These are phyloP conservation scores for Boletus vinaceobasis DNA, from an alignment of 768 basidiomycete genomes.

Conservation along the genomic window DNA sequence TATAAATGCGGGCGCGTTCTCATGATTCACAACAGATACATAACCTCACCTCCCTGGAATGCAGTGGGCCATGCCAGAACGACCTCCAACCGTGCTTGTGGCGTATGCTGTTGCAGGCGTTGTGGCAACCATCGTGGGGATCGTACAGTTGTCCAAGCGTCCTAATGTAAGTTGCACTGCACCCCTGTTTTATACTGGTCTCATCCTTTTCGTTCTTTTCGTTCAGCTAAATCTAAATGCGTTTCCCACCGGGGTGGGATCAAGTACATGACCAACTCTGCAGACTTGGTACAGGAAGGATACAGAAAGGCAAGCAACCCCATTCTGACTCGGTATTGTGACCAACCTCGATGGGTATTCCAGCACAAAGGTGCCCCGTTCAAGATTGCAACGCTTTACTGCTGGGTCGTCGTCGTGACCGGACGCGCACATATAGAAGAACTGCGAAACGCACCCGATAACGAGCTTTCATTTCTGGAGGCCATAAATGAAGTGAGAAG, in stretches of 20 bases:
- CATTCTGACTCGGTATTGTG: not conserved
- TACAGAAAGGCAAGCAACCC: conserved; percentile 24
- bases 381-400: conserved; percentile 25
- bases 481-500: conserved; percentile 32
- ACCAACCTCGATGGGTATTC: not conserved
- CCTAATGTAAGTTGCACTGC: not conserved
- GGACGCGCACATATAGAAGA: conserved; percentile 35
- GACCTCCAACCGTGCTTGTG: not conserved
- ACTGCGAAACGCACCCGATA: conserved; percentile 37
- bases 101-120: too few species aligned
- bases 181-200: not conserved
- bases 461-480: conserved; percentile 33
- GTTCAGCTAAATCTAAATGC: conserved; percentile 22
- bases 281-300: conserved; percentile 27
- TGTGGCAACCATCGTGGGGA: not conserved
- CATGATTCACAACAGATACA: not conserved
- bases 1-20: too few species aligned
- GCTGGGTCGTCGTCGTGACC: conserved; percentile 39
- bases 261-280: conserved; percentile 14
- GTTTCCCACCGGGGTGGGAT: conserved; percentile 25
- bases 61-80: not conserved
- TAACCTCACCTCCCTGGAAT: not conserved
- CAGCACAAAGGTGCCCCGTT: conserved; percentile 29
- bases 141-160: not conserved
- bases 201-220: not conserved